Evolutionary conservation across 2,329 filamentous ascomycete genomes (phyloP).

Genomic region (Diaporthe vexans): DNA sequence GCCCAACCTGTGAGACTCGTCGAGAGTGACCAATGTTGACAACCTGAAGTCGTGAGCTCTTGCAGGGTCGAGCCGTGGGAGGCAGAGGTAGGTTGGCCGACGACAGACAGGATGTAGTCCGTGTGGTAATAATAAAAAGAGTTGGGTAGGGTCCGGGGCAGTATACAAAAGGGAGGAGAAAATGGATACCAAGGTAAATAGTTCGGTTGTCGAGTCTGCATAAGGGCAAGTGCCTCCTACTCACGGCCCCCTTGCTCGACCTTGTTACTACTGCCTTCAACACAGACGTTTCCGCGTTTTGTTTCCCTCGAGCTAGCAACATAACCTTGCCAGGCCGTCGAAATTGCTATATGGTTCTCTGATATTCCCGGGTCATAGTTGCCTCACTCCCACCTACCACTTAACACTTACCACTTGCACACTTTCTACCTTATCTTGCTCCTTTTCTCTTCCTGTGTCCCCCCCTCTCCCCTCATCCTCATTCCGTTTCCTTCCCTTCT

Average conservation of each 20-base stretch:
- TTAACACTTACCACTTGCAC: not conserved
- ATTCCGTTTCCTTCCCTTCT: not conserved
- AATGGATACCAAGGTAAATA: constrained; percentile 41
- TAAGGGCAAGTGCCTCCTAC: constrained; percentile 39
- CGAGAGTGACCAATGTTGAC: not conserved
- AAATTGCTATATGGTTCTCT: constrained; percentile 36
- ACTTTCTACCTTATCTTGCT: not conserved
- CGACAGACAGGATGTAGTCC: constrained; percentile 24
- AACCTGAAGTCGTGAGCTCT: not conserved
- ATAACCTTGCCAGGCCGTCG: constrained; percentile 17
- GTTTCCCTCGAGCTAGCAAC: constrained; percentile 27
- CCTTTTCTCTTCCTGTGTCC: not conserved
- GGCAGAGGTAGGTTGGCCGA: too few relatives aligned
- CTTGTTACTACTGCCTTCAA: constrained; percentile 19
- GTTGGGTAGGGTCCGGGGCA: constrained; percentile 41
- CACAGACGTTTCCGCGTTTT: constrained; percentile 10
- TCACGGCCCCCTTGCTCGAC: constrained; percentile 26
- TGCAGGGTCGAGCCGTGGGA: not conserved
- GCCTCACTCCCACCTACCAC: not conserved
- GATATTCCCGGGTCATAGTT: constrained; percentile 1
- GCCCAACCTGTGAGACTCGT: not conserved
- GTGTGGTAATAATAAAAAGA: constrained; percentile 36
- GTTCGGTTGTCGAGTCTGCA: constrained; percentile 35
- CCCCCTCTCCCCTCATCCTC: not conserved
- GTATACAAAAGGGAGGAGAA: constrained; percentile 33